These are phyloP conservation scores for Aspergillus unguis DNA, from an alignment of 2,329 filamentous ascomycete species.

Conservation along the genomic window DNA sequence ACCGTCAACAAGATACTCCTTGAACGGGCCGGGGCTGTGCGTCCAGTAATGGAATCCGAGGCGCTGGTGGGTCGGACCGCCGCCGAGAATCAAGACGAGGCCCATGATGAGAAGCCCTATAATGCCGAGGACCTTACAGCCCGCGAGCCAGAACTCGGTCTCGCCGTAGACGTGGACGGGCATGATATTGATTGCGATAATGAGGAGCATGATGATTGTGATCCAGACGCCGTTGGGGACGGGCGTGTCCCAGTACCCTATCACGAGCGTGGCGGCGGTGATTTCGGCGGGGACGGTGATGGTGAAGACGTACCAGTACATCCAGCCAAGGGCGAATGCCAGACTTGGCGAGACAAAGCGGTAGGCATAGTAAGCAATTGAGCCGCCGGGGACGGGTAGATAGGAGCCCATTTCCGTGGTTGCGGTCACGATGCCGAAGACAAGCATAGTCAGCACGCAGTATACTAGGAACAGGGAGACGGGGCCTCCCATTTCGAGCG, in stretches of 20 bases:
- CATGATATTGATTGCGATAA: slow-evolving; percentile 49
- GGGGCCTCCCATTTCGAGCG: slow-evolving; percentile 52
- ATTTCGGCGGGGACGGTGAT: slow-evolving; percentile 58
- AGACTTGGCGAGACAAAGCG: slow-evolving; percentile 43
- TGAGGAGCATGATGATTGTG: slow-evolving; percentile 58
- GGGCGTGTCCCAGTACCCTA: slow-evolving; percentile 55
- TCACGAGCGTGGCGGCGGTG: slow-evolving; percentile 61
- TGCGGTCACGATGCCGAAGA: slow-evolving; percentile 48
- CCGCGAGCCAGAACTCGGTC: slow-evolving; percentile 54
- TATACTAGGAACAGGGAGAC: slow-evolving; percentile 53
- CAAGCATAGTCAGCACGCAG: slow-evolving; percentile 46
- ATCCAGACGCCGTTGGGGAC: slow-evolving; percentile 43
- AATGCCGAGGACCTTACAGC: slow-evolving; percentile 52
- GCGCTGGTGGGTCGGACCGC: slow-evolving; percentile 50
- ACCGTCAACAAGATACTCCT: slow-evolving; percentile 47
- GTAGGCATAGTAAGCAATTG: slow-evolving; percentile 43
- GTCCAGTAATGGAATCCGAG: slow-evolving; percentile 54
- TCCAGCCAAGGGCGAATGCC: slow-evolving; percentile 49
- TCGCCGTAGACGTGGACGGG: slow-evolving; percentile 54
- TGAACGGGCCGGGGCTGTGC: slow-evolving; percentile 43
- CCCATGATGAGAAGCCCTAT: slow-evolving; percentile 51
- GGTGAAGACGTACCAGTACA: slow-evolving; percentile 51
- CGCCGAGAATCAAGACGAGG: slow-evolving; percentile 56
- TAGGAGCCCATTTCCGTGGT: slow-evolving; percentile 42
- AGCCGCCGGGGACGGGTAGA: slow-evolving; percentile 42